Conservation (phyloP, 2,329 filamentous ascomycete genomes). For the Xylaria sp. region DNA sequence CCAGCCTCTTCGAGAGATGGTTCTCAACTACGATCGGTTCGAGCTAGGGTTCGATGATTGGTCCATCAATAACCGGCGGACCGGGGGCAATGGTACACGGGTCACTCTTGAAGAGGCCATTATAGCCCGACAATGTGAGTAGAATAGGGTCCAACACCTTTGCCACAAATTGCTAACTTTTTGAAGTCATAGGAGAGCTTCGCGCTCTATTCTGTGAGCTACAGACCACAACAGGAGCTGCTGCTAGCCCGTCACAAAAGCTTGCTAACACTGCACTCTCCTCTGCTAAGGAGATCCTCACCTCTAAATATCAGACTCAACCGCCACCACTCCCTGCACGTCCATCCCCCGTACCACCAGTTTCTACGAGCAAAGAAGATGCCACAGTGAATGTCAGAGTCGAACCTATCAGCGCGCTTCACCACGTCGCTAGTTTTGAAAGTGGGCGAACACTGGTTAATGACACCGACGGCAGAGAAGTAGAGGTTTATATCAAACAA, state of each 20-base stretch:
- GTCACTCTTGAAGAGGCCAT: slow-evolving; percentile 68
- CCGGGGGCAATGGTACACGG: slow-evolving; percentile 73
- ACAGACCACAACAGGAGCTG: slow-evolving; percentile 69
- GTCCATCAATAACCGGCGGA: slow-evolving; percentile 72
- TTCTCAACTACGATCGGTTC: slow-evolving; percentile 78
- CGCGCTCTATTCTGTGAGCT: slow-evolving; percentile 76
- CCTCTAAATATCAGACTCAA: slow-evolving; percentile 38
- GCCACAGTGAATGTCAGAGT: slow-evolving; percentile 52
- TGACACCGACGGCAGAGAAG: slow-evolving; percentile 53
- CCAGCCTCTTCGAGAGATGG: slow-evolving; percentile 80
- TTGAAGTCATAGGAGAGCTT: slow-evolving; percentile 78
- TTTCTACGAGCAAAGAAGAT: slow-evolving; percentile 48
- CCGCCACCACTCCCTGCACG: slow-evolving; percentile 64
- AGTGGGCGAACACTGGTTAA: slow-evolving; percentile 66
- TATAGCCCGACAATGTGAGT: slow-evolving; percentile 79
- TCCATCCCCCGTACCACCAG: slow-evolving; percentile 56
- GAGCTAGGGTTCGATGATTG: slow-evolving; percentile 75
- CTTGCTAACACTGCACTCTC: slow-evolving; percentile 84
- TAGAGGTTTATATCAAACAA: slow-evolving; percentile 45
- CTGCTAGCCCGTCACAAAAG: slow-evolving; percentile 77
- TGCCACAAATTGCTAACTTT: slow-evolving; percentile 33
- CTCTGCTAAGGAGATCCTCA: slow-evolving; percentile 54
- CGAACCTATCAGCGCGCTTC: slow-evolving; percentile 48
- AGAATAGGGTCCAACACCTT: not conserved
- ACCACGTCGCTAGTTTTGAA: slow-evolving; percentile 58